phyloP scores from a whole-genome alignment of 108 stramenopile species.

The Chaetoceros muelleri region DNA sequence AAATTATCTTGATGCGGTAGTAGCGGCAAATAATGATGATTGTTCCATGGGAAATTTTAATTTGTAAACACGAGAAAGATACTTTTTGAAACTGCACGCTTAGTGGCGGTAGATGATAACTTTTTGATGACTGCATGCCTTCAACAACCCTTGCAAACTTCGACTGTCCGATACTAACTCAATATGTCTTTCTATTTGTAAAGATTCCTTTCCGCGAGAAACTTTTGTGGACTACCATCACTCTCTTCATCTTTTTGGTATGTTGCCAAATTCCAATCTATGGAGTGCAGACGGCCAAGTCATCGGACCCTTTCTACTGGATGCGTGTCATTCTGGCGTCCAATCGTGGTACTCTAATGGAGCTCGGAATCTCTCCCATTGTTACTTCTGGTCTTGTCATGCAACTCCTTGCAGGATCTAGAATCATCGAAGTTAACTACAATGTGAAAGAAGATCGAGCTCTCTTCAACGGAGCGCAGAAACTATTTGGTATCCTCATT shows the following conservation, averaged over 20 bases:
- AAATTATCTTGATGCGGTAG: no score
- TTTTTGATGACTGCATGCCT: no score
- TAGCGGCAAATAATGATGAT: no score
- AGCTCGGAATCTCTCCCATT: conserved; percentile 97
- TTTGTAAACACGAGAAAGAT: no score
- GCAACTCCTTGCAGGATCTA: conserved; percentile 90
- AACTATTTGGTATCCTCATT: conserved; percentile 98
- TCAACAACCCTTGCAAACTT: no score
- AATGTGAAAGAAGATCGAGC: conserved; percentile 98
- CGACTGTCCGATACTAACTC: no score
- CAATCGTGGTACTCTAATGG: conserved; percentile 99
- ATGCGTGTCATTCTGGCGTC: conserved; percentile 99
- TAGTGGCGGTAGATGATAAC: no score
- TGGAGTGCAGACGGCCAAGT: conserved; percentile 94
- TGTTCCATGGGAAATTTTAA: no score
- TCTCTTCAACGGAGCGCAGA: conserved; percentile 96
- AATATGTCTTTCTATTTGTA: not conserved
- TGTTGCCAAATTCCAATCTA: conserved; percentile 99
- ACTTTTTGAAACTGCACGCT: no score
- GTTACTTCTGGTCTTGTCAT: conserved; percentile 92
- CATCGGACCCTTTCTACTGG: conserved; percentile 99
- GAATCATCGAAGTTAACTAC: conserved; percentile 99
- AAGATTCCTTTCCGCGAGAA: conserved; percentile 97
- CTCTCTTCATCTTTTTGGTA: conserved; percentile 98
- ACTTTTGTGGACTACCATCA: conserved; percentile 97